Conservation (phyloP, 2,329 filamentous ascomycete genomes). For the Zymoseptoria ardabiliae region DNA sequence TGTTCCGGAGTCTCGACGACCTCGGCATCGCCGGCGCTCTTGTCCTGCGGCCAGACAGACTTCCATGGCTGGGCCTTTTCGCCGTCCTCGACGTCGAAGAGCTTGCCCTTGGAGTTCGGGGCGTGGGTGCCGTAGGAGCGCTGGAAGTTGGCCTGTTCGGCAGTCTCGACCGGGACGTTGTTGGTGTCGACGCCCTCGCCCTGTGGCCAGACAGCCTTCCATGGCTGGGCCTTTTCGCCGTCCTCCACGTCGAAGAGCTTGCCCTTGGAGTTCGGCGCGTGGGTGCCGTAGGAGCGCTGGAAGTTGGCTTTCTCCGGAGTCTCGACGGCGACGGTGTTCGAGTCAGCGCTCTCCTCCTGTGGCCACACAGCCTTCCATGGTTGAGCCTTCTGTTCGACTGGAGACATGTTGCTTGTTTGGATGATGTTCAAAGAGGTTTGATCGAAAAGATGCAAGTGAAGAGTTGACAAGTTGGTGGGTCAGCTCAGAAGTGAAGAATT, state of each 20-base stretch:
- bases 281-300: conserved; percentile 6
- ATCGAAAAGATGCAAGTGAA: not conserved
- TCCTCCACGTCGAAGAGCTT: not conserved
- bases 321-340: not conserved
- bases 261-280: conserved; percentile 6
- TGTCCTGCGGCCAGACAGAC: conserved; percentile 1
- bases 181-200: not conserved
- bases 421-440: not conserved
- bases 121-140: conserved; percentile 7
- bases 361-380: conserved; percentile 5
- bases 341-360: not conserved
- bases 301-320: conserved; percentile 2
- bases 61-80: conserved; percentile 6
- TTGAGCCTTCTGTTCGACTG: conserved; percentile 1
- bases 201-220: conserved; percentile 6
- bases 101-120: conserved; percentile 6
- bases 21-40: not conserved
- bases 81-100: conserved; percentile 2
- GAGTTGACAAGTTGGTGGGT: not conserved
- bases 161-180: not conserved
- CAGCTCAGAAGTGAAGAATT: not conserved
- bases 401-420: not conserved
- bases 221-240: conserved; percentile 1
- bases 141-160: conserved; percentile 3
- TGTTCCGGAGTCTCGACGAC: not conserved